Conservation (phyloP, 164 flowering plant species). For the Sextonia rubra region DNA sequence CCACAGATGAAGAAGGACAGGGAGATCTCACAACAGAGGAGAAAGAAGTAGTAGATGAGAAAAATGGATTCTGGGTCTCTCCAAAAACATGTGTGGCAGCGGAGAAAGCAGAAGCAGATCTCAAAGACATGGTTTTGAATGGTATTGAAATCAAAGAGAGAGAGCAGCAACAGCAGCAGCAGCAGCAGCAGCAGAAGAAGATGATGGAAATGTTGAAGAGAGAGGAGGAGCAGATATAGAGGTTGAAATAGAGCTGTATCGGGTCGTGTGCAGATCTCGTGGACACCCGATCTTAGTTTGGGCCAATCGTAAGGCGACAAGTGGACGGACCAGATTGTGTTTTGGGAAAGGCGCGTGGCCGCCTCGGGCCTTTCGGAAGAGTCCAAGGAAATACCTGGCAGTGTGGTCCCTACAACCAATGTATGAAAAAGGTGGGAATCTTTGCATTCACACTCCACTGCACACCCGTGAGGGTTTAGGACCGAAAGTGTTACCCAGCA, state of each 20-base stretch:
- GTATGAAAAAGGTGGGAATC: too few species aligned
- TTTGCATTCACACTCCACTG: too few species aligned
- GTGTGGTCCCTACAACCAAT: too few species aligned
- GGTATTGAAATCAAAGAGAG: neutral
- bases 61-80: slow-evolving; percentile 8
- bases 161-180: neutral
- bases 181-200: neutral
- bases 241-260: neutral
- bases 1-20: neutral
- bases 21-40: neutral
- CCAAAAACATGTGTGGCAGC: slow-evolving; percentile 8
- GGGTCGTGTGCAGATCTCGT: neutral
- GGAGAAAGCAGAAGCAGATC: slow-evolving; percentile 32
- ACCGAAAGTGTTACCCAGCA: too few species aligned
- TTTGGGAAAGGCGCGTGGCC: slow-evolving; percentile 55
- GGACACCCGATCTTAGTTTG: neutral
- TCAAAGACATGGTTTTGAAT: slow-evolving; percentile 38
- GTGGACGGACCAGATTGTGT: slow-evolving; percentile 47
- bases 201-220: slow-evolving; percentile 2
- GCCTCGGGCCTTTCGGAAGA: slow-evolving; percentile 38
- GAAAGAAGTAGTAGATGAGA: neutral
- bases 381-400: too few species aligned
- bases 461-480: too few species aligned
- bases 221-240: neutral
- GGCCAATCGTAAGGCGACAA: slow-evolving; percentile 21